A percentile compares a stretch with the other conserved stretches of the same genome.
Evolutionary conservation across 2,329 filamentous ascomycete species (phyloP).

Genomic region (Pseudocercospora vitis): DNA sequence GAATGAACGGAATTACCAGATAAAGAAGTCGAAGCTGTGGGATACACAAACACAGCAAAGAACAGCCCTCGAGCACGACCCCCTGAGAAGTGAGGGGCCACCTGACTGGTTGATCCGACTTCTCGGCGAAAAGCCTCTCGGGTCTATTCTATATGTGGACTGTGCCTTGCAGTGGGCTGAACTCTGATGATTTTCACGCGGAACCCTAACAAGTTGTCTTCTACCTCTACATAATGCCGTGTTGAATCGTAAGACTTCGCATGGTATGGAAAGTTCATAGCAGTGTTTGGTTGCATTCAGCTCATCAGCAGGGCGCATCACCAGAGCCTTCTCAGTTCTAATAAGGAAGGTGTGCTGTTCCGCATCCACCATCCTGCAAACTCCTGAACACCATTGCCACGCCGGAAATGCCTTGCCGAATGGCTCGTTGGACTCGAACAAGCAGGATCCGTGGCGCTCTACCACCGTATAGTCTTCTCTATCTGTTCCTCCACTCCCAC

Average conservation of each 20-base stretch:
- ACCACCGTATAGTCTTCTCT: not conserved
- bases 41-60: not conserved
- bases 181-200: not conserved
- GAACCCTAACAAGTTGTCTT: not conserved
- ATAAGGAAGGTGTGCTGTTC: too few relatives aligned
- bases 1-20: not conserved
- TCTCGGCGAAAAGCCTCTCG: not conserved
- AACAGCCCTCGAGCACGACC: not conserved
- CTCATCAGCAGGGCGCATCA: too few relatives aligned
- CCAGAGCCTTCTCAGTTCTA: too few relatives aligned
- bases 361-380: too few relatives aligned
- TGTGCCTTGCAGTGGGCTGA: not conserved
- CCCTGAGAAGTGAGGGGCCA: not conserved
- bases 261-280: too few relatives aligned
- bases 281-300: too few relatives aligned
- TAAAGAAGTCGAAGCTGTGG: conserved; percentile 1
- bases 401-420: too few relatives aligned
- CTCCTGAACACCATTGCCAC: too few relatives aligned
- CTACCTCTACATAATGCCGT: not conserved
- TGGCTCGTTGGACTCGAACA: not conserved
- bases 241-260: not conserved
- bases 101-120: not conserved
- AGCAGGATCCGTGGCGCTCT: not conserved
- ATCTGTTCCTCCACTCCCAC: conserved; percentile 1
- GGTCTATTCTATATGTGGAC: not conserved